Base-by-base conservation (phyloP, 1,139 yeast species). In the Wickerhamiella infanticola region DNA sequence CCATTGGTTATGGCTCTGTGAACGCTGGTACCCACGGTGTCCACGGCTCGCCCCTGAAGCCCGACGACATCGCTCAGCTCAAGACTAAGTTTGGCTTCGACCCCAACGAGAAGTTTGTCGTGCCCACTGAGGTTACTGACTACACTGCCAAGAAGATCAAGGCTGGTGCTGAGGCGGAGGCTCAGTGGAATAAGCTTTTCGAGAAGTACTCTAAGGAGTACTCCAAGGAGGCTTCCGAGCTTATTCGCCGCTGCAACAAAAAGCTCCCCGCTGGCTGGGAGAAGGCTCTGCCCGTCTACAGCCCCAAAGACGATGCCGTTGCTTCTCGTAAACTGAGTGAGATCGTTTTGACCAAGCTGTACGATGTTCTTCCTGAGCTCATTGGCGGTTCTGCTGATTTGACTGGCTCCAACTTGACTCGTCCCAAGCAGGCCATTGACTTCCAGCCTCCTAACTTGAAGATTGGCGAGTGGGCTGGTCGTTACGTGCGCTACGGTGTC, bases 351-450 rank as follows among this genome's bases (percentile, higher is more conserved):
- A 70, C 75, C 57, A 69, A 72, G 58, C 69, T 90, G 58, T 73
- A 74, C 60, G 75, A 73, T 41, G 74, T 59, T 45, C 57, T 93
- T 42, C 98, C 98, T 49, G 97, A 88, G 72, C 72, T 90, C 53
- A 70, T 90, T 62, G 97, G 97, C 71, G 98, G 98, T 62, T 88
- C 98, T 56, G 98, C 98, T 50, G 98, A 90, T 71, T 78, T 90
- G 70, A 90, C 98, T 53, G 94, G 95, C 56, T 90, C 98, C 51
- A 93, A 90, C 76, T 77, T 88, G 74, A 93, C 98, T 62, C 81
- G 94, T 74, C 77, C 94, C 72, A 64, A 75, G 61, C 80, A 72
- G 51, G 83, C 94, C 51, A 76, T 75, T 56, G 96, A 90, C 68
- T 90, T 88, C 93, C 97, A 90, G 75, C 86, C 93, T 51, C 85